phyloP scores from a whole-genome alignment of 768 basidiomycete genomes.

The Suillus hirtellus region DNA sequence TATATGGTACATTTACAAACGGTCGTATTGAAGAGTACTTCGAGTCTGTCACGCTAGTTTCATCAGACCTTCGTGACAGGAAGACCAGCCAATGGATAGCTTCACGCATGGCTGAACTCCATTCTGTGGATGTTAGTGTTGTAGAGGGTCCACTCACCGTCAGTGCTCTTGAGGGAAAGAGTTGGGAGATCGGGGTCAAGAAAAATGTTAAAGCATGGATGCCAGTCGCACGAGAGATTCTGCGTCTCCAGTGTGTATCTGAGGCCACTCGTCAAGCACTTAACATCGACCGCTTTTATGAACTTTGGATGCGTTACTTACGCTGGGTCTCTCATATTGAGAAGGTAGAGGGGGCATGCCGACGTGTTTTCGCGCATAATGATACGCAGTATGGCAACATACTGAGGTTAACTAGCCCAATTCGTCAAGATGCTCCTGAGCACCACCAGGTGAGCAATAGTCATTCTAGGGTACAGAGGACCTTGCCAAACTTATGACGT shows the following conservation, averaged over 20 bases:
- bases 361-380: constrained; percentile 85
- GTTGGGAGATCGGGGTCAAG: constrained; percentile 59
- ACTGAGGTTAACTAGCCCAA: constrained; percentile 58
- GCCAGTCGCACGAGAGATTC: constrained; percentile 67
- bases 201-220: constrained; percentile 77
- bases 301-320: constrained; percentile 68
- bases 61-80: constrained; percentile 76
- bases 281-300: constrained; percentile 62
- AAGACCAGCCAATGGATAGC: constrained; percentile 83
- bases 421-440: constrained; percentile 57
- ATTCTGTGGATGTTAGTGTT: constrained; percentile 80
- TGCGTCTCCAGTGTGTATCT: constrained; percentile 56
- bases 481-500: constrained; percentile 18
- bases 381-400: constrained; percentile 97
- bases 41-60: constrained; percentile 77
- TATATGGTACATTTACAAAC: constrained; percentile 95
- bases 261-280: constrained; percentile 51
- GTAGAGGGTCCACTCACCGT: constrained; percentile 50
- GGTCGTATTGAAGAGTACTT: constrained; percentile 97
- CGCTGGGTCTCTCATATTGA: constrained; percentile 68
- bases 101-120: constrained; percentile 94
- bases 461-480: not conserved
- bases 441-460: constrained; percentile 67
- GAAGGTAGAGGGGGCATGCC: constrained; percentile 56
- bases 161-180: constrained; percentile 43